phyloP scores from a whole-genome alignment of 495 filamentous ascomycete species.

The Tricharina praecox region DNA sequence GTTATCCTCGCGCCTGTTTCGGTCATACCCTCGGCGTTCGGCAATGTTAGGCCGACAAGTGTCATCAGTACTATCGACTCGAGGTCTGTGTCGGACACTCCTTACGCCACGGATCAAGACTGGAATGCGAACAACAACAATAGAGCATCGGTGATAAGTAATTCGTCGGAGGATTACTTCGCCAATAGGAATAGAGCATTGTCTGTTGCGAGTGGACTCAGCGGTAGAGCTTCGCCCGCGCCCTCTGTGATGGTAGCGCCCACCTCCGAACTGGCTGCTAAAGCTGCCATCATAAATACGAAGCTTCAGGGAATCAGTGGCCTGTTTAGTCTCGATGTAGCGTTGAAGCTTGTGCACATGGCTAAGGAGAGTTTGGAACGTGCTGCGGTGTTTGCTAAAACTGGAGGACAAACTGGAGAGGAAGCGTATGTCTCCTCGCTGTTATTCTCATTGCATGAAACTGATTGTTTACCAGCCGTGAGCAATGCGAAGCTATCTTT shows the following conservation, averaged over 20 bases:
- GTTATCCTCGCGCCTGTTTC: constrained; percentile 98
- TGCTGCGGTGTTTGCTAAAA: constrained; percentile 58
- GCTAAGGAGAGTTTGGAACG: constrained; percentile 86
- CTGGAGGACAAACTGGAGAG: constrained; percentile 61
- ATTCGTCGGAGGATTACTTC: background rate
- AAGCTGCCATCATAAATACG: constrained; percentile 90
- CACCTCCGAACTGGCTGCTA: constrained; percentile 81
- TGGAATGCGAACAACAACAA: no score
- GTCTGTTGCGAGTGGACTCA: background rate
- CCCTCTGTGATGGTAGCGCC: constrained; percentile 30
- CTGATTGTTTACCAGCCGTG: constrained; percentile 25
- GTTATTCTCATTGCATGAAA: background rate
- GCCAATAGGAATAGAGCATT: background rate
- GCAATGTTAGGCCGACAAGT: background rate
- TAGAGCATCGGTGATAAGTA: background rate
- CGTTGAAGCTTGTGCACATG: constrained; percentile 67
- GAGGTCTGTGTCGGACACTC: background rate
- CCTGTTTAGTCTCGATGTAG: constrained; percentile 91
- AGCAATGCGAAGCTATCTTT: constrained; percentile 85
- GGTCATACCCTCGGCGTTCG: constrained; percentile 51
- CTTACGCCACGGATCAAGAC: background rate
- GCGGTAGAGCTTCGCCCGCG: constrained; percentile 3
- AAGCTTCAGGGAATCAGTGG: constrained; percentile 82
- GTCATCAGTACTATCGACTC: background rate
- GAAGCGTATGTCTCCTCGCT: constrained; percentile 42